Base-by-base conservation (phyloP, 75 land plant species). In the Sequoiadendron giganteum region DNA sequence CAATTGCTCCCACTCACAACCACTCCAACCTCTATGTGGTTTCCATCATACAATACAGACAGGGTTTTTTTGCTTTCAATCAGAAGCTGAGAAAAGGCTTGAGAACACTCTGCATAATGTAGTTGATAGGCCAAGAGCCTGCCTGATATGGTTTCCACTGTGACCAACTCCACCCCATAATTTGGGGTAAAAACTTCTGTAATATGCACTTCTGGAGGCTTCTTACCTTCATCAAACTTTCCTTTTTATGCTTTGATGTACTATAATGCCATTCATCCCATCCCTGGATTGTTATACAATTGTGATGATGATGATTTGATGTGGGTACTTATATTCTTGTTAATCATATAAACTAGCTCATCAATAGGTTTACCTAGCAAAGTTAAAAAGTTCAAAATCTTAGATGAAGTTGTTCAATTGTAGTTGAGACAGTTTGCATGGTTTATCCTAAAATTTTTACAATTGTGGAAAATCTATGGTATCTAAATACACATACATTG, bases 181-280 rank as follows among this genome's bases (percentile, higher is more conserved):
- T 94, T 87, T 13, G 94, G 92, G 18, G 97, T 94, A 79, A 93
- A 94, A 13, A 93, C 80, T 80, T 93, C 91, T 2, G 91, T 95
- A 87, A 94, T 93, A 61, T 93, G 91, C 40, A 89, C 92, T 49
- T 88, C 90, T 9, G 91, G 78, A 54, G 91, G 90, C 34, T 90
- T 91, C 54, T 89, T 87, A 83, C 89, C 89, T 16, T 15, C 58
- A 28, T 86, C 88, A 89, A 95, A 95, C 87, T 90, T 92, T 42
- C 86, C 89, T n/a, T 83, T 88, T 90, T 93, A 93, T 36, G 81
- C 21, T 16, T 89, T 49, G 9, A 90, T 90, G 78, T 91, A 94
- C 83, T 95, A 94, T 78, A 95, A 89, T 40, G 97, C 96, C 91
- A 95, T 93, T 91, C 97, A 95, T 34, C 93, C 97, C 15, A 95